A percentile compares a stretch with the other conserved stretches of the same genome.
phyloP scores from a whole-genome alignment of 139 green algal genomes.

The Auxenochlorella pyrenoidosa region DNA sequence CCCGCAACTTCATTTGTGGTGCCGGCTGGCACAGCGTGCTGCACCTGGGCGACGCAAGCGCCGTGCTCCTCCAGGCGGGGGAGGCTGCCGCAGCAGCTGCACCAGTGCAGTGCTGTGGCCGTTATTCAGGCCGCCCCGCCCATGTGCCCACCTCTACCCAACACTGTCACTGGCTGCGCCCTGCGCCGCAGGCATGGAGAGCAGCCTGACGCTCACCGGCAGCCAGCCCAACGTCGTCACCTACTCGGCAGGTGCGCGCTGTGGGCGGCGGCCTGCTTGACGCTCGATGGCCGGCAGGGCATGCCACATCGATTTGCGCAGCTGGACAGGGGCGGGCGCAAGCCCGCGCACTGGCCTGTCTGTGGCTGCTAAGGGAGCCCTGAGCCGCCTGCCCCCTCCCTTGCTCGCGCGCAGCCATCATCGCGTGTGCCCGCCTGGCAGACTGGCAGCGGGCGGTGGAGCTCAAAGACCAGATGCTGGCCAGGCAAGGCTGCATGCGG shows the following conservation, averaged over 20 bases:
- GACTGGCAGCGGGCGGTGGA: conserved; percentile 29
- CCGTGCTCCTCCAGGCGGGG: too few species aligned
- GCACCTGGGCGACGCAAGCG: too few species aligned
- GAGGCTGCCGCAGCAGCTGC: too few species aligned
- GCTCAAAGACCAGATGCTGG: conserved; percentile 32
- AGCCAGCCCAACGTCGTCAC: conserved; percentile 30
- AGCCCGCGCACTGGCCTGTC: too few species aligned
- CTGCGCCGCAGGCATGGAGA: conserved; percentile 28
- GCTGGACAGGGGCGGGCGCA: too few species aligned
- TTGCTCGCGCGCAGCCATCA: conserved; percentile 19
- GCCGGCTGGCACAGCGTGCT: too few species aligned
- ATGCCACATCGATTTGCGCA: background rate
- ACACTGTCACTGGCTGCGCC: too few species aligned
- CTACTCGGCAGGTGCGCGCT: conserved; percentile 3
- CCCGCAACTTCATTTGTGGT: too few species aligned
- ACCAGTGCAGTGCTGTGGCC: background rate
- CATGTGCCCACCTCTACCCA: background rate
- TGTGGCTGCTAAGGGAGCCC: too few species aligned
- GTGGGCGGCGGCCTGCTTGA: too few species aligned
- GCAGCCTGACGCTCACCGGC: background rate
- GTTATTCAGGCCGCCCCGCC: background rate
- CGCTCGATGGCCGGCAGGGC: too few species aligned
- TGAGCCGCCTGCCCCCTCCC: background rate
- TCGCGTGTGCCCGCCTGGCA: conserved; percentile 23
- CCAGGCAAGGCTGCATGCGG: background rate